Evolutionary conservation across 2,329 filamentous ascomycete species (phyloP), one percentile per base, ranked within the genome.

Genomic region (Hypomyces rosellus): DNA sequence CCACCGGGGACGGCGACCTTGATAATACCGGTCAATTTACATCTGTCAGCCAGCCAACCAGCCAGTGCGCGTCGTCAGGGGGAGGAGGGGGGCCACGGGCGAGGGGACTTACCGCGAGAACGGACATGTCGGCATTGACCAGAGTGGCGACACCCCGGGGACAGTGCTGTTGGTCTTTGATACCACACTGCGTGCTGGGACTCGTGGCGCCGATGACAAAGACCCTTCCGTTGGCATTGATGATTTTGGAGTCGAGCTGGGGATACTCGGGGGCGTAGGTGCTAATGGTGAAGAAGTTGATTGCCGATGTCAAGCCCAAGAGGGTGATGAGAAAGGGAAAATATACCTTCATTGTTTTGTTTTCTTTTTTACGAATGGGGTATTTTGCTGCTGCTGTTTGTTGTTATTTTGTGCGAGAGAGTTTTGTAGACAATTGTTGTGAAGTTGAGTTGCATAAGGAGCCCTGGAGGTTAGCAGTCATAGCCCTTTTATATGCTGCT

Each of bases 1-100:
- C 84, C 83, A 25, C 82, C 82, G 5, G 82, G 81, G 4, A 85
- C 82, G 30, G 73, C 61, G 33, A 80, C 74, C 67, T 71, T 9
- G 25, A 30, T 7, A 30, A 30, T 7, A 30, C 18, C 8, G 4
- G 15, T n/a, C 16, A 13, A 18, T 48, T 49, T n/a, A n/a, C n/a
- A n/a, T n/a, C n/a, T n/a, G n/a, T n/a, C 20, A 22, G 4, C 22
- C 22, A 48, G 42, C 13, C 6, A 1, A 13, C 5, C 1, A 1
- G 15, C 34, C 3, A 48, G 38, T 12, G 1, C 13, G 20, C 20
- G 20, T 20, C 20, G 20, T 20, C 20, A 20, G 20, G 5, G 20
- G 1, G 1, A 14, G 3, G 5, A 14, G 8, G 3, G 20, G n/a
- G n/a, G n/a, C n/a, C n/a, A n/a, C n/a, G n/a, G n/a, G n/a, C n/a